Base-by-base conservation (phyloP, 108 stramenopile species). In the Pseudonitzschia delicatissima region DNA sequence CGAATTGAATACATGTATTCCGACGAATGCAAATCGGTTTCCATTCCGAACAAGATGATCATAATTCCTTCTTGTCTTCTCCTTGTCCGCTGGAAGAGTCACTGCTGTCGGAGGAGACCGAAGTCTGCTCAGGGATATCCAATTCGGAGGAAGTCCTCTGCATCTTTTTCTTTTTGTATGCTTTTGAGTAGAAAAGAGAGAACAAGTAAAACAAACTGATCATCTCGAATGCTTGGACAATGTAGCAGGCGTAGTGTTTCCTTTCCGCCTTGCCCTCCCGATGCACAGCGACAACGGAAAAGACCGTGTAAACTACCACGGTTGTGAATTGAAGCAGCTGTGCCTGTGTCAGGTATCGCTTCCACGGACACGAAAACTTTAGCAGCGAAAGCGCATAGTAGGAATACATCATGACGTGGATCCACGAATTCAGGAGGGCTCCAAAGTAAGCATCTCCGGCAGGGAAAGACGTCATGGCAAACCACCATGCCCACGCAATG, bases 401-500 rank as follows among this genome's bases (percentile, higher is more conserved):
- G 1, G 96, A 90, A 81, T 99, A 99, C 98, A 99, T 98, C 64
- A 99, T 78, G 26, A 96, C 94, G 82, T 99, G 99, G 73, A 99
- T 98, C 72, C 83, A 80, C 5, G 96, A 96, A 73, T 99, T 99
- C 26, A 97, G 69, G 21, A 99, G 75, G 17, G 98, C 95, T 20
- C 98, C 98, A 71, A 98, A 94, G 88, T 97, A 99, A 21, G 86
- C 69, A 73, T 99, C 99, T 23, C 98, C 98, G 48, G 94, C 95
- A 23, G 96, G 94, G 32, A 60, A 83, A 31, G 78, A 68, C 31
- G 47, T 74, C 33, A 95, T 66, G 58, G 96, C 98, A 67, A 94
- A 62, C 96, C 89, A 95, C 94, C 94, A 95, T 13, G 94, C 94
- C 88, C 88, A 90, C 0, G 91, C 85, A 64, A 99, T 99, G 51